These are phyloP conservation scores for Jasminum sambac DNA, from an alignment of 257 asterid genomes.

Conservation along the genomic window DNA sequence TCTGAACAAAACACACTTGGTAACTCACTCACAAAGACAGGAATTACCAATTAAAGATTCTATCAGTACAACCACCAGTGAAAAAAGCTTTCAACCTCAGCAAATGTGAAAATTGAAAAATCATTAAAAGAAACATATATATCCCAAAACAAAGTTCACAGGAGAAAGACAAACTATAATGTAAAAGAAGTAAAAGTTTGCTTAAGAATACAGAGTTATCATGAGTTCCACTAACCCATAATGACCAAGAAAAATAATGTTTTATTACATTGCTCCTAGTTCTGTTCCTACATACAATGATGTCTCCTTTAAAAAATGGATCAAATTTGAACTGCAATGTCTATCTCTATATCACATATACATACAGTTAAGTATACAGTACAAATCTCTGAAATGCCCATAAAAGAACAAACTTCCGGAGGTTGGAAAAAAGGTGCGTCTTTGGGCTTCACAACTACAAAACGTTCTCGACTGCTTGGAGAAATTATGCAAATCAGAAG, in stretches of 20 bases:
- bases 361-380: neutral
- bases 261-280: neutral
- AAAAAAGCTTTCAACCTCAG: neutral
- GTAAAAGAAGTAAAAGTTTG: neutral
- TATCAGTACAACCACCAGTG: neutral
- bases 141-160: neutral
- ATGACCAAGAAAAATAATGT: neutral
- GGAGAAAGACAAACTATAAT: neutral
- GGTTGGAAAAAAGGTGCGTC: neutral
- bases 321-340: neutral
- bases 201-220: neutral
- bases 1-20: too few relatives aligned
- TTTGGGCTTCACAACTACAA: neutral
- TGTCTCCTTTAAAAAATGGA: neutral
- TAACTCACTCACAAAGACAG: neutral
- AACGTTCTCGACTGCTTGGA: neutral
- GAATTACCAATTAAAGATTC: neutral
- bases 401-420: neutral
- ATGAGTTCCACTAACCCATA: constrained; percentile 4
- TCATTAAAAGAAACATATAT: neutral
- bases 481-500: constrained; percentile 7
- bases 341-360: neutral
- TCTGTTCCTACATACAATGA: neutral
- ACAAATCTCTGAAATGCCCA: neutral
- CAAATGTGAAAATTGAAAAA: neutral